Evolutionary conservation across 495 filamentous ascomycete species (phyloP).

Genomic region (Venustampulla echinocandica): DNA sequence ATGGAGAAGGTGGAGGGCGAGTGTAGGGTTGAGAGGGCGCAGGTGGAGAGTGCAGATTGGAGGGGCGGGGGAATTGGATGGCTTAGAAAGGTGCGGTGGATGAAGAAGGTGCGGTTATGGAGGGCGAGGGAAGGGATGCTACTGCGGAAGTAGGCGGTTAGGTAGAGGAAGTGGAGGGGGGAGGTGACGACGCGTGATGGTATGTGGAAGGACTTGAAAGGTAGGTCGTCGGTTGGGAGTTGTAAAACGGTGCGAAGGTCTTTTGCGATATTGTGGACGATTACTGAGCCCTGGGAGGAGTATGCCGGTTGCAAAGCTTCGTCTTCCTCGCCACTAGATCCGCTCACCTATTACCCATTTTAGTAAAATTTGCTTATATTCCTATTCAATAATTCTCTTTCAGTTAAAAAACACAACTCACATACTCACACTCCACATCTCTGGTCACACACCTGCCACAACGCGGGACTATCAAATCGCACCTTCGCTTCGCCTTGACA

Average conservation of each 20-base stretch:
- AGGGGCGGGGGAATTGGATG: neutral
- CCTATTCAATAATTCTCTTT: neutral
- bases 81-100: neutral
- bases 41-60: neutral
- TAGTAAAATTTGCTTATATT: neutral
- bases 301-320: neutral
- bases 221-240: neutral
- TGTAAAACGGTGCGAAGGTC: neutral
- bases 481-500: slow-evolving; percentile 14
- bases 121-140: neutral
- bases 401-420: neutral
- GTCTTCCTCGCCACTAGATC: neutral
- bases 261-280: neutral
- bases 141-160: neutral
- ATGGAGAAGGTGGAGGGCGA: neutral
- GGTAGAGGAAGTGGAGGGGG: neutral
- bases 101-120: slow-evolving; percentile 2
- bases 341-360: neutral
- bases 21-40: neutral
- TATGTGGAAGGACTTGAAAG: neutral
- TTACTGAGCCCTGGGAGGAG: neutral
- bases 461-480: slow-evolving; percentile 9
- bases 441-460: slow-evolving; percentile 7
- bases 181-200: neutral
- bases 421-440: slow-evolving; percentile 10